phyloP scores from a whole-genome alignment of 768 basidiomycete genomes.

The Dioszegia crocea region DNA sequence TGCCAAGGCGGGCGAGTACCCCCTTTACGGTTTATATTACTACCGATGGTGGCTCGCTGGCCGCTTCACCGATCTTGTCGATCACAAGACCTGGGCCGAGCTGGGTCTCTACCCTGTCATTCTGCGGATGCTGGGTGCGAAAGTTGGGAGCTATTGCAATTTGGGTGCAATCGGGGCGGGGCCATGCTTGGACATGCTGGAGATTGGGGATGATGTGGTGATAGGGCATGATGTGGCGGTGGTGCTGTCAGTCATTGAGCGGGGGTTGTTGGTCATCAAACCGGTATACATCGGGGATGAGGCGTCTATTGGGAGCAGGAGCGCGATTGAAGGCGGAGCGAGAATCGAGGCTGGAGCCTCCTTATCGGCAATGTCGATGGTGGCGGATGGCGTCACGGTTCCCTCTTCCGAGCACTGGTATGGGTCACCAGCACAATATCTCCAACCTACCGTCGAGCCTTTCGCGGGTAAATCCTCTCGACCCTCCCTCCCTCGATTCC shows the following conservation, averaged over 20 bases:
- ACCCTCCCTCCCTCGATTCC: not conserved
- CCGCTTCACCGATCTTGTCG: not conserved
- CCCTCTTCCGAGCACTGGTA: not conserved
- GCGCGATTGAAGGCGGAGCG: not conserved
- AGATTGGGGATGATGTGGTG: not conserved
- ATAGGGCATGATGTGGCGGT: not conserved
- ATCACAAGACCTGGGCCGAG: not conserved
- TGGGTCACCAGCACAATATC: not conserved
- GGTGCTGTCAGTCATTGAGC: not conserved
- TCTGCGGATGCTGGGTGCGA: not conserved
- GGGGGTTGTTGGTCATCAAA: not conserved
- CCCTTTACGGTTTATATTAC: not conserved
- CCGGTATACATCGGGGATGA: not conserved
- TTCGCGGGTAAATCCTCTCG: not conserved
- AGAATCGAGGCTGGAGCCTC: not conserved
- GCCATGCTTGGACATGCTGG: not conserved
- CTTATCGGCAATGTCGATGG: not conserved
- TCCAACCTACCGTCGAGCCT: not conserved
- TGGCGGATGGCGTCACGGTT: not conserved
- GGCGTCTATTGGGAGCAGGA: not conserved
- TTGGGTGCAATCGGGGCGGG: not conserved
- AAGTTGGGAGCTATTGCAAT: not conserved
- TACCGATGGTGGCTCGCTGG: constrained; percentile 3
- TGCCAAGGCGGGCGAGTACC: not conserved
- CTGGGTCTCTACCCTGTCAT: not conserved